Base-by-base conservation (phyloP, 352 stramenopile genomes). In the Globisporangium sylvaticum region DNA sequence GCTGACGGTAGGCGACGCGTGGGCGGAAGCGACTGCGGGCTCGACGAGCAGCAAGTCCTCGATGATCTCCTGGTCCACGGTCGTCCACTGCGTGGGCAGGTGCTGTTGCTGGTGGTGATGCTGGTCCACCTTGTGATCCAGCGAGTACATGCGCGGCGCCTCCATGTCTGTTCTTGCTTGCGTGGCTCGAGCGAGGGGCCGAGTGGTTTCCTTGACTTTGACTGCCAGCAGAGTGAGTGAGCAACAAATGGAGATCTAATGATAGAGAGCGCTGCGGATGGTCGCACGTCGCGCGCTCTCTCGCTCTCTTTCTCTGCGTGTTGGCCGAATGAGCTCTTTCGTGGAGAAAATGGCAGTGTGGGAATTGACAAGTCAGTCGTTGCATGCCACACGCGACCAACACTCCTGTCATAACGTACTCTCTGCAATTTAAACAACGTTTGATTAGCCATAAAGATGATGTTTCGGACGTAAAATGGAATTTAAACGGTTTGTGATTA, bases 21-120 rank as follows among this genome's bases (percentile, higher is more conserved):
- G 12, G 34, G 25, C 34, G 4, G 24, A 22, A n/a, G 39, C 39
- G 39, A 48, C 12, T 7, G 27, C 10, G 22, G 61, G n/a, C 48
- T 57, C 48, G 18, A 58, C 67, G 44, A 81, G 63, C 54, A 87
- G 70, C 60, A 87, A 68, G 44, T 80, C 67, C 73, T 87, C 78
- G 67, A 87, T 84, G 66, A 87, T 84, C 37, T 73, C 70, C 61
- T 87, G 78, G 65, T 87, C 78, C 29, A 71, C 77, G 29, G 69
- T 62, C 52, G 76, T 81, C 78, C 78, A 87, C 44, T 61, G 67
- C 24, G 29, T 53, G 4, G 67, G 73, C 20, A 80, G 62, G 37
- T 64, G 44, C 25, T 66, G 60, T 24, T 42, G 60, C 39, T 63
- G 31, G 7, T 34, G 7, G 7, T 34, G 31, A 1, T 54, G 34